A percentile compares a stretch with the other conserved stretches of the same genome.
phyloP scores from a whole-genome alignment of 179 eudicot species.

The Beta lomatogona region DNA sequence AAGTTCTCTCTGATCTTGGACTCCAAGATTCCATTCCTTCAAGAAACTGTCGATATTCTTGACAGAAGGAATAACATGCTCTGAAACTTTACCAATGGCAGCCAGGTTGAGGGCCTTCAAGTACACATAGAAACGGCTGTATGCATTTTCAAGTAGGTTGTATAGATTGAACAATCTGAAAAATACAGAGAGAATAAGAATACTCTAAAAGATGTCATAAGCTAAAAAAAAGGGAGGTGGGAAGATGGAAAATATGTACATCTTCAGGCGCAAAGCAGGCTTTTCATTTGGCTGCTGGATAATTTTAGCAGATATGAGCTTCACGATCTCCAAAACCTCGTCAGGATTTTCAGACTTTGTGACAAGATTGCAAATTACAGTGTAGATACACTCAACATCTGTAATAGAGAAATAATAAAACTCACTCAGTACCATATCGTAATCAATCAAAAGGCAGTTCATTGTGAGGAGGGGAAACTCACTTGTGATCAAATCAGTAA shows the following conservation, averaged over 20 bases:
- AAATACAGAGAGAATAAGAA: neutral
- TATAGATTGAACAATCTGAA: slow-evolving; percentile 91
- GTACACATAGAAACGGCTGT: slow-evolving; percentile 74
- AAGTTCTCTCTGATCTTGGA: slow-evolving; percentile 79
- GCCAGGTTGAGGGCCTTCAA: slow-evolving; percentile 87
- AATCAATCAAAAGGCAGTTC: neutral
- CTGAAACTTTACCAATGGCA: slow-evolving; percentile 68
- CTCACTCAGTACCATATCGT: neutral
- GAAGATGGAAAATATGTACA: slow-evolving; percentile 40
- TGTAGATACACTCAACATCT: slow-evolving; percentile 91
- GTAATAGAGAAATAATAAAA: slow-evolving; percentile 20
- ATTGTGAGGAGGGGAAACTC: too few species aligned
- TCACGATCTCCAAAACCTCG: slow-evolving; percentile 79
- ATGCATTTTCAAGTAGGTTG: slow-evolving; percentile 77
- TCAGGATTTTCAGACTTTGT: slow-evolving; percentile 66
- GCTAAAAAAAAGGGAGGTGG: neutral
- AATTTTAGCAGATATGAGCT: slow-evolving; percentile 69
- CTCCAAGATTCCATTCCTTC: slow-evolving; percentile 83
- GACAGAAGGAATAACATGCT: slow-evolving; percentile 71
- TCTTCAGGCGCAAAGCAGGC: slow-evolving; percentile 78
- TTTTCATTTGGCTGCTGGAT: slow-evolving; percentile 78
- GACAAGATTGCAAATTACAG: slow-evolving; percentile 81
- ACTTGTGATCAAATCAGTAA: neutral
- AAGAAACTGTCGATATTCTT: slow-evolving; percentile 76
- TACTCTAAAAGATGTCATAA: neutral